These are phyloP conservation scores for fission yeast (Schizosaccharomyces pombe) DNA, from an alignment of 805 yeast genomes.

Conservation along the genomic window DNA sequence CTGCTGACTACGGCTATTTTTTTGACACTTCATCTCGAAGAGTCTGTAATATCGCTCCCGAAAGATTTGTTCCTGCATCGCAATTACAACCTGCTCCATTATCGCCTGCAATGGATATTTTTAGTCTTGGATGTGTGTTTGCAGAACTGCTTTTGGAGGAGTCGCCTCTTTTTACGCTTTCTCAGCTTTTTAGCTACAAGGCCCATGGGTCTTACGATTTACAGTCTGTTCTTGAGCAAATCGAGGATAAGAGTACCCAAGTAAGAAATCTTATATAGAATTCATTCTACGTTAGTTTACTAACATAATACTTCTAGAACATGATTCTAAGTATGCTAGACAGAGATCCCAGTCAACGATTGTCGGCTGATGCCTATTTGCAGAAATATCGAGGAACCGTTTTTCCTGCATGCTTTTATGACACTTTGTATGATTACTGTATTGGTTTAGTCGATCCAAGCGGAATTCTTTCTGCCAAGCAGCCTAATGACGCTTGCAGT, in stretches of 20 bases:
- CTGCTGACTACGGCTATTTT: constrained; percentile 73
- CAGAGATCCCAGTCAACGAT: constrained; percentile 37
- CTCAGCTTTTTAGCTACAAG: constrained; percentile 68
- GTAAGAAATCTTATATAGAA: constrained; percentile 9
- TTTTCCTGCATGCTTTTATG: constrained; percentile 12
- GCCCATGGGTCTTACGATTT: constrained; percentile 40
- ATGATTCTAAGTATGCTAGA: constrained; percentile 41
- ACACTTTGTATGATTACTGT: constrained; percentile 41
- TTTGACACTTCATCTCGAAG: constrained; percentile 78
- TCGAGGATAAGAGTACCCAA: constrained; percentile 28
- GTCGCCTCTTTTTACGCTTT: constrained; percentile 57
- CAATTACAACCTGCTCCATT: constrained; percentile 17
- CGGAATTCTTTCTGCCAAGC: background rate
- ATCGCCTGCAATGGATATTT: constrained; percentile 54
- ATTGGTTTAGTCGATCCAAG: background rate
- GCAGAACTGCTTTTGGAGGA: constrained; percentile 81
- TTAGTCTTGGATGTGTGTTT: constrained; percentile 65
- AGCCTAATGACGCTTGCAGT: too few relatives aligned
- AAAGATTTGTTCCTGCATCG: constrained; percentile 32
- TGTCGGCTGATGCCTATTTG: constrained; percentile 31
- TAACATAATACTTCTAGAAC: background rate
- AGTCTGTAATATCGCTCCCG: constrained; percentile 84
- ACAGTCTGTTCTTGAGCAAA: constrained; percentile 16
- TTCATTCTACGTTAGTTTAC: background rate
- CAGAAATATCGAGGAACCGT: constrained; percentile 18